A percentile compares a stretch with the other conserved stretches of the same genome.
Evolutionary conservation across 1,284 basidiomycete genomes (phyloP).

Genomic region (Coniophora puteana): DNA sequence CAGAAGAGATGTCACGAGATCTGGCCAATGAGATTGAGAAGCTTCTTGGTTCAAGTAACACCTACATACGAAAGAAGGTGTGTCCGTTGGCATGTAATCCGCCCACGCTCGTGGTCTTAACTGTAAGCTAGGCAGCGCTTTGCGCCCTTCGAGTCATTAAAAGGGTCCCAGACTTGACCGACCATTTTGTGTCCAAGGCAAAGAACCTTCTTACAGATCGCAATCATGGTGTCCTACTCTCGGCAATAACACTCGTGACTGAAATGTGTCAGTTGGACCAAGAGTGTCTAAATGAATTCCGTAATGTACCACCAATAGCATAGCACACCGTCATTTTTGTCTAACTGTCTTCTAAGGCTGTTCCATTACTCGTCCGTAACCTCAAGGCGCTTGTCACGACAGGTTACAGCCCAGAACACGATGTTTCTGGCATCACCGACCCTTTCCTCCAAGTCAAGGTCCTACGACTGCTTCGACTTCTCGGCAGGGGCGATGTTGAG

Average conservation of each 20-base stretch:
- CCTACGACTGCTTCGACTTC: constrained; percentile 85
- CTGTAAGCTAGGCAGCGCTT: constrained; percentile 72
- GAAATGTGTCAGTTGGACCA: constrained; percentile 90
- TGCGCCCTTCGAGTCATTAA: constrained; percentile 97
- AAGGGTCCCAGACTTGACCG: constrained; percentile 94
- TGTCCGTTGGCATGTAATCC: constrained; percentile 11
- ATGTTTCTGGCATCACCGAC: constrained; percentile 99
- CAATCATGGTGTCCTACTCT: constrained; percentile 94
- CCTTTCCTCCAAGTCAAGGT: constrained; percentile 98
- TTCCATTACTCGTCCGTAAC: constrained; percentile 91
- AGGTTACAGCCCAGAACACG: constrained; percentile 98
- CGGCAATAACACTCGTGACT: constrained; percentile 91
- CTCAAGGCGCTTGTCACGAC: constrained; percentile 95
- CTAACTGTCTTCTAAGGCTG: constrained; percentile 55
- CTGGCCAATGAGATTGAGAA: constrained; percentile 97
- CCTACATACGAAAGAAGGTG: constrained; percentile 99
- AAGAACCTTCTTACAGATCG: constrained; percentile 92
- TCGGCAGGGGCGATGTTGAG: constrained; percentile 82
- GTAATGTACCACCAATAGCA: constrained; percentile 54
- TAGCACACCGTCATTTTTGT: constrained; percentile 2
- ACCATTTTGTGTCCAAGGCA: constrained; percentile 88
- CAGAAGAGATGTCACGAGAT: constrained; percentile 98
- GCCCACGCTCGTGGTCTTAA: constrained; percentile 6
- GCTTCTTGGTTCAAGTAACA: constrained; percentile 94
- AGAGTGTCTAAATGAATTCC: constrained; percentile 78